These are phyloP conservation scores for Albifimbria verrucaria DNA, from an alignment of 2,329 filamentous ascomycete species.

Conservation along the genomic window DNA sequence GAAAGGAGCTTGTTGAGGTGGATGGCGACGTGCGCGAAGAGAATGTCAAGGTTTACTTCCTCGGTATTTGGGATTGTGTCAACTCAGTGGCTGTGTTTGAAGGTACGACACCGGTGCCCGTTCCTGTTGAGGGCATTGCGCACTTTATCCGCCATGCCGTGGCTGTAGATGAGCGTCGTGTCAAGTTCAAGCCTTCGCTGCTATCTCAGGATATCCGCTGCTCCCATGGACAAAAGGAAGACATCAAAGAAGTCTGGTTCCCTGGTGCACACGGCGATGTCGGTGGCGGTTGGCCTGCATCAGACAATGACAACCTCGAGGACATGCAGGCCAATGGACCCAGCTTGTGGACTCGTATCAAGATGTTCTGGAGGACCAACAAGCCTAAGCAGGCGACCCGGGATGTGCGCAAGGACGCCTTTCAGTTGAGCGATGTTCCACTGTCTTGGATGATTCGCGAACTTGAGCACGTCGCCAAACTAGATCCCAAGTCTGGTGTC, in stretches of 20 bases:
- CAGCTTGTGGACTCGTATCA: constrained; percentile 30
- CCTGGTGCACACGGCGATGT: constrained; percentile 52
- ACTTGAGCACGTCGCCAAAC: constrained; percentile 33
- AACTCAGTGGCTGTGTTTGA: constrained; percentile 45
- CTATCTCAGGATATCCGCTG: constrained; percentile 37
- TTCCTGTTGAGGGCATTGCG: constrained; percentile 37
- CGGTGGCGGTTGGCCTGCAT: constrained; percentile 48
- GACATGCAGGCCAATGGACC: constrained; percentile 19
- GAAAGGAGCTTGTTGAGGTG: constrained; percentile 23
- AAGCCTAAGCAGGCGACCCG: constrained; percentile 26
- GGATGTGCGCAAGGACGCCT: constrained; percentile 26
- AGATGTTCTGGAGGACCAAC: constrained; percentile 31
- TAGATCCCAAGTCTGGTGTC: constrained; percentile 25
- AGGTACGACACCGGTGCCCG: constrained; percentile 32
- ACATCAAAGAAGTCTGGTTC: constrained; percentile 52
- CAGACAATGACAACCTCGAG: constrained; percentile 19
- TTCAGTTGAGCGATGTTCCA: constrained; percentile 47
- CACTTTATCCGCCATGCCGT: constrained; percentile 49
- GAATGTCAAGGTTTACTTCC: constrained; percentile 48
- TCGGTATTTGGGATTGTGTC: constrained; percentile 55
- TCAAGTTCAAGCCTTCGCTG: constrained; percentile 53
- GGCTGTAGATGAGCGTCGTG: constrained; percentile 49
- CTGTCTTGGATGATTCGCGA: constrained; percentile 52
- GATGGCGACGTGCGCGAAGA: constrained; percentile 16
- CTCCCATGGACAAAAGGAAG: constrained; percentile 25